Base-by-base conservation (phyloP, 2,329 filamentous ascomycete genomes). In the Colletotrichum eremochloae region DNA sequence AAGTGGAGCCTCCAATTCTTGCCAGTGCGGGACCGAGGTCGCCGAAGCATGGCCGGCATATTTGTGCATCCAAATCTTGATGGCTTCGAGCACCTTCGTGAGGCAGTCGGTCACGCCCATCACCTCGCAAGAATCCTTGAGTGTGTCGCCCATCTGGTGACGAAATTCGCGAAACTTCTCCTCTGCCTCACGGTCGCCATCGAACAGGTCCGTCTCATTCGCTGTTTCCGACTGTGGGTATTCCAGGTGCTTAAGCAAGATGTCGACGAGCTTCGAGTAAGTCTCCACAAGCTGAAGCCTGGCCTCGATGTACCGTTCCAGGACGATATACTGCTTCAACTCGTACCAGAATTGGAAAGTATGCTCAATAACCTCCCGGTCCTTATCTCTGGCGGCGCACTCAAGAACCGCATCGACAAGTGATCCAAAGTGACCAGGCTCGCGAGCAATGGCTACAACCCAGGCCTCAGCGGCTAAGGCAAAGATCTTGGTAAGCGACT, bases 331-430 rank as follows among this genome's bases (percentile, higher is more conserved):
- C 81, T 98, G 95, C 86, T 99, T 99, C 58, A 99, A 88, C 80
- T 99, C 96, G 80, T 97, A 98, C 96, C 96, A 99, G 84, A 99
- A 98, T 76, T 91, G 91, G 83, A 99, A 99, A 0, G 97, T 99
- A 78, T 96, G 91, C 66, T 94, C 94, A 74, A 99, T 95, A 5
- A 95, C 94, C 76, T 99, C 96, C 74, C 93, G 91, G 66, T 98
- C 96, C 80, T 91, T 91, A 81, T 99, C 96, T 76, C 93, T 89
- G 14, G 93, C 90, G 73, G 94, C 95, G 79, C 95, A 97, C 83
- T 98, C 95, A n/a, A 98, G 87, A 20, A 99, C 91, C 8, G 93
- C 91, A 78, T 98, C 95, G 14, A 99, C 96, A 6, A 99, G 86
- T 14, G 90, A 90, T 50, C 93, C 89, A 84, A 98, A 98, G 63